Conservation (phyloP, 805 yeast species). For the Spathaspora gorwiae region DNA sequence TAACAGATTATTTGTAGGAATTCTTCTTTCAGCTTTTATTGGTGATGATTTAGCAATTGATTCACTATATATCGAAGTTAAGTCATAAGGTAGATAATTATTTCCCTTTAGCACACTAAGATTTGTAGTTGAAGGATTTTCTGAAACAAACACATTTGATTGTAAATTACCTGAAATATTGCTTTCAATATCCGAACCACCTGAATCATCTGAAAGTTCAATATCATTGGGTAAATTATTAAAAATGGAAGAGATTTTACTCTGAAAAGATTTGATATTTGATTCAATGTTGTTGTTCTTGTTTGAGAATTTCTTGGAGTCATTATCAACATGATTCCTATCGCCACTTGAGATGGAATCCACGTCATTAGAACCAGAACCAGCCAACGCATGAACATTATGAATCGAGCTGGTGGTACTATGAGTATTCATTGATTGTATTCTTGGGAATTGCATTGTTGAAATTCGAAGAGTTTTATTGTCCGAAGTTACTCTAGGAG, state of each 20-base stretch:
- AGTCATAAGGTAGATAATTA: slow-evolving; percentile 6
- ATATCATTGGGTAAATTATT: slow-evolving; percentile 45
- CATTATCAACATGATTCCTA: slow-evolving; percentile 10
- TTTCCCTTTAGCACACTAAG: slow-evolving; percentile 7
- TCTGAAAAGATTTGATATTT: slow-evolving; percentile 18
- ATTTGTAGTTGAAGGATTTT: background rate
- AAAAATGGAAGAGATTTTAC: slow-evolving; percentile 34
- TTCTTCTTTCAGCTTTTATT: slow-evolving; percentile 17
- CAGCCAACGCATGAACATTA: slow-evolving; percentile 27
- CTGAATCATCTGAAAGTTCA: slow-evolving; percentile 43
- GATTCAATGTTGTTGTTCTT: background rate
- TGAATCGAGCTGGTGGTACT: slow-evolving; percentile 31
- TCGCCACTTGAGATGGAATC: slow-evolving; percentile 14
- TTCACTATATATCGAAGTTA: slow-evolving; percentile 19
- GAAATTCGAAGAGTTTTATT: slow-evolving; percentile 29
- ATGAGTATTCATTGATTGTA: slow-evolving; percentile 14
- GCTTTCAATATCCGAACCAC: slow-evolving; percentile 32
- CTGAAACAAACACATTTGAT: background rate
- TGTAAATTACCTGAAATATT: background rate
- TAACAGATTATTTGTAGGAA: slow-evolving; percentile 4
- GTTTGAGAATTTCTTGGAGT: slow-evolving; percentile 7
- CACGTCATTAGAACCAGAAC: slow-evolving; percentile 1
- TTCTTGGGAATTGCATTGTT: slow-evolving; percentile 14
- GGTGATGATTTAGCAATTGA: slow-evolving; percentile 25
- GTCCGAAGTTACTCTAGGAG: slow-evolving; percentile 33